Conservation (phyloP, 352 stramenopile genomes). For the Phytophthora ramorum region DNA sequence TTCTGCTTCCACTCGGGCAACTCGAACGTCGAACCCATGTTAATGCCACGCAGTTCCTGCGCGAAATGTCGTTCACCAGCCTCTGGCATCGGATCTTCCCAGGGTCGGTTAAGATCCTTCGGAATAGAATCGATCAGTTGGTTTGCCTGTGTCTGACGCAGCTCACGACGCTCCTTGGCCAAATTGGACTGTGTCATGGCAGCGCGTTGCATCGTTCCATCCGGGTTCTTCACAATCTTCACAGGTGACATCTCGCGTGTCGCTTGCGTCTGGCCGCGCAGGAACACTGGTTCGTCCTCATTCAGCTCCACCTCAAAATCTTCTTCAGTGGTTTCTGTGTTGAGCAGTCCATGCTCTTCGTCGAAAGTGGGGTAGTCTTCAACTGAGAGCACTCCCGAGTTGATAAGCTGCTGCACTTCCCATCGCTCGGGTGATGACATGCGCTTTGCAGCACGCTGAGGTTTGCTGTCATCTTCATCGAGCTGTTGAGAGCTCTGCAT, state of each 20-base stretch:
- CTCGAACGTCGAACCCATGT: slow-evolving; percentile 91
- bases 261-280: slow-evolving; percentile 94
- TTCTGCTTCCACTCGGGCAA: slow-evolving; percentile 98
- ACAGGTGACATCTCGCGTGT: slow-evolving; percentile 94
- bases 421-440: slow-evolving; percentile 97
- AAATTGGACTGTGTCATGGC: slow-evolving; percentile 97
- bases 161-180: slow-evolving; percentile 97
- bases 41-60: slow-evolving; percentile 94
- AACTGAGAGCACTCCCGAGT: slow-evolving; percentile 97
- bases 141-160: slow-evolving; percentile 97
- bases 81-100: slow-evolving; percentile 98
- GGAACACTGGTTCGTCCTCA: slow-evolving; percentile 97
- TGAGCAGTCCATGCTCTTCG: slow-evolving; percentile 89
- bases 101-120: slow-evolving; percentile 98
- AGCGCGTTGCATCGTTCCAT: slow-evolving; percentile 97
- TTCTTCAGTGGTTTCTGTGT: slow-evolving; percentile 85
- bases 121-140: slow-evolving; percentile 97
- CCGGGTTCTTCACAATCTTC: slow-evolving; percentile 99
- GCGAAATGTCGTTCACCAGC: slow-evolving; percentile 98
- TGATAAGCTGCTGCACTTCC: slow-evolving; percentile 98
- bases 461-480: slow-evolving; percentile 76
- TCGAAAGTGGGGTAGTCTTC: slow-evolving; percentile 99
- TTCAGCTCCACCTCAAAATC: slow-evolving; percentile 96
- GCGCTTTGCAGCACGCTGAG: slow-evolving; percentile 82
- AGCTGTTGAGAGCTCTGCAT: slow-evolving; percentile 74